Evolutionary conservation across 148 eudicot species (phyloP).

Genomic region (Vaccinium darrowii): DNA sequence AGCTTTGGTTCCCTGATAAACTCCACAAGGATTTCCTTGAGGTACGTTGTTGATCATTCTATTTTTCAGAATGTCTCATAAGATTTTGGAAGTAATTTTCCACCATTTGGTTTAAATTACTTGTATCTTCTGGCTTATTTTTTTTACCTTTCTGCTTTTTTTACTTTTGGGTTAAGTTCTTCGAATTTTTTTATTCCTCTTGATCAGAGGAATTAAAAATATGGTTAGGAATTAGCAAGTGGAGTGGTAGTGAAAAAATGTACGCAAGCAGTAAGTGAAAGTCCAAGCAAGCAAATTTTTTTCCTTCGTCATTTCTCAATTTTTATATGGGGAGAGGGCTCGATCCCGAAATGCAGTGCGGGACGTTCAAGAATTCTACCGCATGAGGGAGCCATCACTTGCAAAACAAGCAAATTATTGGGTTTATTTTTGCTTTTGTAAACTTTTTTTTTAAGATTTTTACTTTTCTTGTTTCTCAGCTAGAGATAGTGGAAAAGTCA

Average conservation of each 20-base stretch:
- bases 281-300: no score
- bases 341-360: no score
- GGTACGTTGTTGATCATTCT: constrained; percentile 32
- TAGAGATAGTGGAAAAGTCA: neutral
- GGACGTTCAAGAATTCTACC: no score
- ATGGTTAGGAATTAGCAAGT: neutral
- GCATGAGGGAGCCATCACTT: no score
- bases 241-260: no score
- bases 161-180: neutral
- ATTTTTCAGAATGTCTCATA: neutral
- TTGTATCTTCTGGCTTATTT: neutral
- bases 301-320: no score
- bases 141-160: neutral
- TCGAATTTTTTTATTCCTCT: neutral
- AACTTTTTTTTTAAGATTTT: neutral
- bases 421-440: neutral
- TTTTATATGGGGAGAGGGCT: no score
- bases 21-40: constrained; percentile 80
- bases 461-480: neutral
- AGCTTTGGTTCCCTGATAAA: constrained; percentile 81
- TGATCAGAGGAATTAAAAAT: neutral
- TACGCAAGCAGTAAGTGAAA: no score
- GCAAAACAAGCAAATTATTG: no score
- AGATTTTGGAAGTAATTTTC: neutral
- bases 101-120: neutral